A percentile compares a stretch with the other conserved stretches of the same genome.
These are phyloP conservation scores for Exserohilum turcica DNA, from an alignment of 2,329 filamentous ascomycete genomes.

Conservation along the genomic window DNA sequence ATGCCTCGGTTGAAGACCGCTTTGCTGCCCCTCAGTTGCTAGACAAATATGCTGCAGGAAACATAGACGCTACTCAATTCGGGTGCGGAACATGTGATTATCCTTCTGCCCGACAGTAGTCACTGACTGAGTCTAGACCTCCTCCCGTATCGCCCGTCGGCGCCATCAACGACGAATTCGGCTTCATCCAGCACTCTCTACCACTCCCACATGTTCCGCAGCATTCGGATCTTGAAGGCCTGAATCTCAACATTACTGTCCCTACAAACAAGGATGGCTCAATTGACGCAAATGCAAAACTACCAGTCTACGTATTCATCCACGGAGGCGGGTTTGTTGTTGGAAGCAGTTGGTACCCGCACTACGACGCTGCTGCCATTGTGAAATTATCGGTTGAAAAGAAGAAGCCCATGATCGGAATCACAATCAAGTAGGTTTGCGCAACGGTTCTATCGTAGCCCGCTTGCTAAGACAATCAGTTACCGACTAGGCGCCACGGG, in stretches of 20 bases:
- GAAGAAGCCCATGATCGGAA: conserved; percentile 54
- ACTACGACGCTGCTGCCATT: conserved; percentile 55
- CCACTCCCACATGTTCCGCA: conserved; percentile 44
- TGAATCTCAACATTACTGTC: conserved; percentile 60
- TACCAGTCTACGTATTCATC: conserved; percentile 60
- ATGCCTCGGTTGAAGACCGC: conserved; percentile 46
- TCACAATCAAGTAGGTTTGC: conserved; percentile 52
- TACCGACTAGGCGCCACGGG: conserved; percentile 42
- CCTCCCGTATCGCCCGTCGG: conserved; percentile 48
- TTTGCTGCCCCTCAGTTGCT: conserved; percentile 43
- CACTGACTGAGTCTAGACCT: conserved; percentile 17
- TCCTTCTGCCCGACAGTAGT: too few species aligned
- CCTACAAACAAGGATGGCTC: conserved; percentile 39
- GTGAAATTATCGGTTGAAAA: conserved; percentile 53
- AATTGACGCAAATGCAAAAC: conserved; percentile 34
- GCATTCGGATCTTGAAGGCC: conserved; percentile 56
- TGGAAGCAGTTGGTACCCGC: conserved; percentile 59
- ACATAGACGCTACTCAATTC: conserved; percentile 43
- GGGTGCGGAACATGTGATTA: conserved; percentile 39
- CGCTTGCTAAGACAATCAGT: conserved; percentile 16
- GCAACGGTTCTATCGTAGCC: too few species aligned
- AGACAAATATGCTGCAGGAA: conserved; percentile 26
- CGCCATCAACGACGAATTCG: conserved; percentile 54
- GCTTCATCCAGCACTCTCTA: conserved; percentile 56
- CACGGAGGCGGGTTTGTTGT: conserved; percentile 59